Base-by-base conservation (phyloP, 108 stramenopile species). In the Skeletonema potamos region DNA sequence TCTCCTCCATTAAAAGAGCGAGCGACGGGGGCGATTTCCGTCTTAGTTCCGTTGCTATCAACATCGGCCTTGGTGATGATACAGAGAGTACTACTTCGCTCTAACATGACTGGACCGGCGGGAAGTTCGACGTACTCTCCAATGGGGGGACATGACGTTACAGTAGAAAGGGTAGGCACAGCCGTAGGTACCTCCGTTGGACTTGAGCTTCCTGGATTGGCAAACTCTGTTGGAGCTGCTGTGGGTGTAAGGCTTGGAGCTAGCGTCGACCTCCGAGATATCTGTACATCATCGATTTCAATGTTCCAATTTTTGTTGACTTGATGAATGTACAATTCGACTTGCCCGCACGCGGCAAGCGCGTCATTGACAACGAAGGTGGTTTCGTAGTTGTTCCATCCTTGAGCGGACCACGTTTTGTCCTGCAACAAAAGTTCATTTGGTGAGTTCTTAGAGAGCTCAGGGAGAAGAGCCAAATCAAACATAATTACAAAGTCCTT, bases 1-100 rank as follows among this genome's bases (percentile, higher is more conserved):
- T 62, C 67, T 36, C 69, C 30, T 13, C 78, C 78, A 51, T 82
- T 77, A 37, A 75, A 85, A 17, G 80, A 81, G 3, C 80, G 73
- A 41, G 76, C 83, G 2, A 82, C 70, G 1, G 83, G 83, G 17
- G 73, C 69, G 33, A 82, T 54, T 2, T 72, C 54, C 6, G 80
- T 59, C 17, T 68, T 29, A 9, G 32, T 29, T 72, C 80, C 80
- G 44, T 43, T 46, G 54, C 22, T 18, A 37, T 61, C 62, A 46
- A 54, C 33, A 26, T 68, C 41, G 12, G 67, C 78, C 58, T 79
- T 79, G 13, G 78, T 73, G 37, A 79, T 66, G 48, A 79, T 64
- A 22, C 78, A 79, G 43, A 79, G 56, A 11, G 62, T 27, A 24
- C 51, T 62, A 22, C 72, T 73, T n/a, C 51, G 51, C 10, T 29